These are phyloP conservation scores for Sicyos baderoa DNA, from an alignment of 306 rosid genomes.

Conservation along the genomic window DNA sequence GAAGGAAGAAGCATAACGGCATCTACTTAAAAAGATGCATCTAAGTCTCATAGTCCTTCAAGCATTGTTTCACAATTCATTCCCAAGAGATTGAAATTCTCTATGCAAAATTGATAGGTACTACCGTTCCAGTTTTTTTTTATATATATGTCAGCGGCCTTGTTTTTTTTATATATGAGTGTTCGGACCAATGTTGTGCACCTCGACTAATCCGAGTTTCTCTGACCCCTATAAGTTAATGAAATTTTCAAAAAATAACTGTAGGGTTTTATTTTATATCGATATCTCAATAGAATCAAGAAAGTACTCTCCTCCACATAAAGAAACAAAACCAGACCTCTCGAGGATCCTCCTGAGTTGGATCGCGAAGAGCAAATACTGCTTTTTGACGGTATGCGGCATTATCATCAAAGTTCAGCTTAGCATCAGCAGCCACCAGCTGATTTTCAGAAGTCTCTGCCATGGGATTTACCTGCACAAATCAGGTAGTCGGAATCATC, in stretches of 20 bases:
- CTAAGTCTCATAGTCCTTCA: no score
- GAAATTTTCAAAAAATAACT: background rate
- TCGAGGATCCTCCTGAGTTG: conserved; percentile 97
- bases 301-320: background rate
- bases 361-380: conserved; percentile 83
- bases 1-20: no score
- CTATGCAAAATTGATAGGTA: no score
- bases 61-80: no score
- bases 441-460: conserved; percentile 94
- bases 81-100: no score
- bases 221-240: background rate
- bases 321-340: conserved; percentile 46
- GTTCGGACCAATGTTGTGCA: no score
- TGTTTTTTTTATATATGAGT: no score
- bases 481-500: background rate
- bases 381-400: conserved; percentile 89
- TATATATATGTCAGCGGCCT: no score
- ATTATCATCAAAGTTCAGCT: conserved; percentile 94
- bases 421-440: conserved; percentile 98
- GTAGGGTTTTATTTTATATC: conserved; percentile 11
- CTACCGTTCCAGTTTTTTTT: no score
- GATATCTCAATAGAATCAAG: conserved; percentile 19
- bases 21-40: no score
- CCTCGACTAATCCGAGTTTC: no score
- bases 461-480: conserved; percentile 77